Percentiles rank a stretch among this genome's conserved stretches.
These are phyloP conservation scores for Spathaspora gorwiae DNA, from an alignment of 805 yeast species.

Conservation along the genomic window DNA sequence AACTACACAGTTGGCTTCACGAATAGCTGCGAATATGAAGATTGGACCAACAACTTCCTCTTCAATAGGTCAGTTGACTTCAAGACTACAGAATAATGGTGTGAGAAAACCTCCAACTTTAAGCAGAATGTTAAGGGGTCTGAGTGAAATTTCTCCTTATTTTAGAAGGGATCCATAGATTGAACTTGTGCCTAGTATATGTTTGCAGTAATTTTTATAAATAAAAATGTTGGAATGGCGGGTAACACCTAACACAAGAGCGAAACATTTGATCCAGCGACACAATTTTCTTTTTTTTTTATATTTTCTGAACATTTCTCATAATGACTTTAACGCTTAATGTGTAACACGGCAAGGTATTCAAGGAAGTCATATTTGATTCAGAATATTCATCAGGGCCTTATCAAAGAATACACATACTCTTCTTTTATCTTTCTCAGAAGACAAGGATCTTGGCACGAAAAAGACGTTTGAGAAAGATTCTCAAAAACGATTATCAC, in stretches of 20 bases:
- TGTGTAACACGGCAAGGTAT: no score
- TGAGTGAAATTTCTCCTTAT: constrained; percentile 5
- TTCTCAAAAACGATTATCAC: no score
- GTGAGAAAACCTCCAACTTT: constrained; percentile 1
- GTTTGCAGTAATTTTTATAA: neutral
- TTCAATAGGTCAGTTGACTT: neutral
- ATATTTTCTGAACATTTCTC: no score
- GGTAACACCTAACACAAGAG: neutral
- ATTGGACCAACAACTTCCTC: neutral
- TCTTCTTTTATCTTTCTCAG: no score
- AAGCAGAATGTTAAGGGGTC: neutral
- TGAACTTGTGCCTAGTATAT: neutral
- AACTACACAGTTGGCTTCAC: constrained; percentile 7
- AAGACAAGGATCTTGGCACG: no score
- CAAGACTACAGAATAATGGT: neutral
- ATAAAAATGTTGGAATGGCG: neutral
- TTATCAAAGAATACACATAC: no score
- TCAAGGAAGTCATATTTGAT: no score
- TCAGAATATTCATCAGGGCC: no score
- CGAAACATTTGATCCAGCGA: no score
- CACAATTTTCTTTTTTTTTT: no score
- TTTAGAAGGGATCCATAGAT: neutral
- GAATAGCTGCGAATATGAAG: constrained; percentile 8
- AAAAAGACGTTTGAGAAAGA: no score
- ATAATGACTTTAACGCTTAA: no score